Base-by-base conservation (phyloP, 2,329 filamentous ascomycete species). In the Neurospora crassa region DNA sequence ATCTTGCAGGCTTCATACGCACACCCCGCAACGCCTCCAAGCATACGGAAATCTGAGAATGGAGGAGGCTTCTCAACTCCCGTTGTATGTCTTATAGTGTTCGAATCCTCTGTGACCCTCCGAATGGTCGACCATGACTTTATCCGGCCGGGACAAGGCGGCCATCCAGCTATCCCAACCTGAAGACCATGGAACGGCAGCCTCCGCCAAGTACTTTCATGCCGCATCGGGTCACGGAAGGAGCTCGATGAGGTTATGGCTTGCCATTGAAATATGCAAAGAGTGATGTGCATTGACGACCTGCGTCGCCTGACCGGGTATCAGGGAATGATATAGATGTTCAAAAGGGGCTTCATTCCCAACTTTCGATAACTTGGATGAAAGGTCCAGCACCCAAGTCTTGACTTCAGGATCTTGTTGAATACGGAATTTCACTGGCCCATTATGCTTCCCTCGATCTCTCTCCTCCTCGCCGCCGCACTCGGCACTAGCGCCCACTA, bases 401-500 rank as follows among this genome's bases (percentile, higher is more conserved):
- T 40, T 40, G 40, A 47, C 40, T 20, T 40, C 14, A 37, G 11
- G 24, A 20, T 47, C 29, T 24, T 41, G 67, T 24, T 67, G 14
- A 8, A 34, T 18, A 29, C 29, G 24, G 8, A 34, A 18, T 29
- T 63, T 16, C 53, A 18, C 53, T 16, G 18, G 53, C 53, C 63
- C 69, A 73, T 53, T 40, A 76, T 76, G 75, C 59, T 76, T 63
- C 34, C 73, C 20, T 72, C 68, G 1, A 37, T 73, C 40, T 45
- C 73, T 24, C 71, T 74, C 67, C 24, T 74, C 34, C 71, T 74
- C 45, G 71, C 63, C 68, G 72, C 74, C n/a, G 75, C 75, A 42
- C 67, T 74, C 40, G 68, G 73, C 69, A 74, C 69, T 72, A 74
- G 69, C 71, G 74, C 70, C 67, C 75, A 76, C 70, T 76, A 84